phyloP scores from a whole-genome alignment of 306 rosid species.

The Cyamopsis tetragonoloba region DNA sequence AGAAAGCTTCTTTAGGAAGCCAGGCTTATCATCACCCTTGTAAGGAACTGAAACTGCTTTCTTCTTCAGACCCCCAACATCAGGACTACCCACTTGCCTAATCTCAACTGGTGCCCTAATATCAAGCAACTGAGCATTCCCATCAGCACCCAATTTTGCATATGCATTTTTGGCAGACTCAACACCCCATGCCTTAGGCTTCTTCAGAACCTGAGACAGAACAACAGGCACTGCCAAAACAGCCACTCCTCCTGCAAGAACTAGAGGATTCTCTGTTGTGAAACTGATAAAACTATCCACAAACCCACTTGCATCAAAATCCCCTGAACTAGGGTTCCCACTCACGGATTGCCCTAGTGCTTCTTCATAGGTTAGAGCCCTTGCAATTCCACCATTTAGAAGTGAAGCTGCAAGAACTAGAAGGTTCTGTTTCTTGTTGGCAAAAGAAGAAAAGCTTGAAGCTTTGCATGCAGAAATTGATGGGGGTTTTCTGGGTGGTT shows the following conservation, averaged over 20 bases:
- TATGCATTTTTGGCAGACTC: slow-evolving; percentile 86
- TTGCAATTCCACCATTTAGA: slow-evolving; percentile 49
- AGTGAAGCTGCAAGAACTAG: slow-evolving; percentile 52
- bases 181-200: slow-evolving; percentile 82
- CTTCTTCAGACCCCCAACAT: slow-evolving; percentile 71
- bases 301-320: slow-evolving; percentile 46
- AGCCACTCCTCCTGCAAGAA: slow-evolving; percentile 71
- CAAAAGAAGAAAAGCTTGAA: slow-evolving; percentile 36
- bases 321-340: slow-evolving; percentile 33
- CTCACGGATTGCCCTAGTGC: slow-evolving; percentile 45
- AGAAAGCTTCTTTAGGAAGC: slow-evolving; percentile 75
- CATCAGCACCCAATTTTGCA: slow-evolving; percentile 69
- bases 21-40: slow-evolving; percentile 74
- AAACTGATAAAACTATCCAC: slow-evolving; percentile 49
- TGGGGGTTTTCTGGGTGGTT: slow-evolving; percentile 52
- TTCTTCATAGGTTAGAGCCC: slow-evolving; percentile 81
- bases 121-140: slow-evolving; percentile 74
- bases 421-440: slow-evolving; percentile 26
- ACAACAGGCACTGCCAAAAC: slow-evolving; percentile 73
- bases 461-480: slow-evolving; percentile 40
- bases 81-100: slow-evolving; percentile 71
- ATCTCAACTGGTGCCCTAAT: slow-evolving; percentile 62
- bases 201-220: slow-evolving; percentile 63
- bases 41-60: slow-evolving; percentile 60
- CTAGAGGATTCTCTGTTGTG: slow-evolving; percentile 64